Conservation (phyloP, 148 eudicot species). For the Chenopodium quinoa region DNA sequence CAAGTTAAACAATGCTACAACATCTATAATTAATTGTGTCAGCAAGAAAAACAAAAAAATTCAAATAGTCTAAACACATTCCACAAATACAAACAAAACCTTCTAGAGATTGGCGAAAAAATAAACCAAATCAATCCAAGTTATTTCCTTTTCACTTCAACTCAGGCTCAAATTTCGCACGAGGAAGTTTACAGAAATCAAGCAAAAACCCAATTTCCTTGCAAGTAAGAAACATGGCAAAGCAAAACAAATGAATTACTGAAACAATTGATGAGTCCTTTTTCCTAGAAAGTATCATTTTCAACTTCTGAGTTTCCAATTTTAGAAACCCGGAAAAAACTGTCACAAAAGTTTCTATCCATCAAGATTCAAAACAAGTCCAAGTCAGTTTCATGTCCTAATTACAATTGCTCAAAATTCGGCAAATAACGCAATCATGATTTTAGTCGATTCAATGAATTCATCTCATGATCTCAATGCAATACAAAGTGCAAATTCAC, state of each 20-base stretch:
- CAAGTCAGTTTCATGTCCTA: background rate
- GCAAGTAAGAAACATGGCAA: too few relatives aligned
- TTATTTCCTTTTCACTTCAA: background rate
- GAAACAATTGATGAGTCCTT: too few relatives aligned
- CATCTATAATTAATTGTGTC: background rate
- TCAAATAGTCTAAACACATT: background rate
- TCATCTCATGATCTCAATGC: background rate
- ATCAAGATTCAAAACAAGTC: background rate
- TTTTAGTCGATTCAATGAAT: too few relatives aligned
- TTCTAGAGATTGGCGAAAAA: background rate
- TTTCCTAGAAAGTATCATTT: too few relatives aligned
- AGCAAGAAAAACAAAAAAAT: too few relatives aligned
- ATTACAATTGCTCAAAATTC: background rate
- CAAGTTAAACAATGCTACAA: background rate
- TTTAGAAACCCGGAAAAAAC: background rate
- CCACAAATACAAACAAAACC: background rate
- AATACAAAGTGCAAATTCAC: too few relatives aligned
- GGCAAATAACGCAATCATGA: too few relatives aligned
- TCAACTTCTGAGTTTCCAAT: too few relatives aligned
- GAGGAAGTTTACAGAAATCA: too few relatives aligned
- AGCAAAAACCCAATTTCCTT: too few relatives aligned
- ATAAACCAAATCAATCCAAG: background rate
- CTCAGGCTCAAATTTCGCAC: background rate
- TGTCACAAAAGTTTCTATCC: background rate
- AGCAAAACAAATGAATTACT: too few relatives aligned